phyloP scores from a whole-genome alignment of 2,329 filamentous ascomycete genomes.

The Thelonectria blattea region DNA sequence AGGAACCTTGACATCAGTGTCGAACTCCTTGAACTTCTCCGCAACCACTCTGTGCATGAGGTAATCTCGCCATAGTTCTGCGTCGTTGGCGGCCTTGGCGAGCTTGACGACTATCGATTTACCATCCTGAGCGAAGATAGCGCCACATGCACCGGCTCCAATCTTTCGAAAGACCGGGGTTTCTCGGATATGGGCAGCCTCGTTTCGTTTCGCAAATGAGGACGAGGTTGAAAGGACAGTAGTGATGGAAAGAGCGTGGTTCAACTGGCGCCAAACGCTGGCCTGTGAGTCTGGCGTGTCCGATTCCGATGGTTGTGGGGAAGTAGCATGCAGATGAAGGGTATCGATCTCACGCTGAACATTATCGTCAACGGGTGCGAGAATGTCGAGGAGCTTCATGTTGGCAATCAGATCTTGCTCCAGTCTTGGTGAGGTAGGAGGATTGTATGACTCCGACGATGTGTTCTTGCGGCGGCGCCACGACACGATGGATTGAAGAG shows the following conservation, averaged over 20 bases:
- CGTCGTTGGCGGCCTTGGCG: slow-evolving; percentile 10
- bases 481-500: neutral
- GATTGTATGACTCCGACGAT: neutral
- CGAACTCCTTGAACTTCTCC: neutral
- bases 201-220: neutral
- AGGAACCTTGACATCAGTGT: slow-evolving; percentile 13
- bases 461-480: neutral
- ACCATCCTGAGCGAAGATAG: slow-evolving; percentile 20
- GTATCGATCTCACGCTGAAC: neutral
- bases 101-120: slow-evolving; percentile 23
- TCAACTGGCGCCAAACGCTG: neutral
- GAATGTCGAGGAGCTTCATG: neutral
- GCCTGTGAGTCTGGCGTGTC: no score
- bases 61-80: slow-evolving; percentile 26
- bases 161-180: slow-evolving; percentile 22
- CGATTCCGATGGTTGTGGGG: no score
- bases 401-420: neutral
- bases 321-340: no score
- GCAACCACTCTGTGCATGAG: slow-evolving; percentile 1
- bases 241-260: neutral
- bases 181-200: neutral
- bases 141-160: slow-evolving; percentile 33
- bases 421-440: neutral
- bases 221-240: slow-evolving; percentile 2
- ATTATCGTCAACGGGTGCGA: neutral